A percentile compares a stretch with the other conserved stretches of the same genome.
These are phyloP conservation scores for Phylloporus sp. DNA, from an alignment of 768 basidiomycete species.

Conservation along the genomic window DNA sequence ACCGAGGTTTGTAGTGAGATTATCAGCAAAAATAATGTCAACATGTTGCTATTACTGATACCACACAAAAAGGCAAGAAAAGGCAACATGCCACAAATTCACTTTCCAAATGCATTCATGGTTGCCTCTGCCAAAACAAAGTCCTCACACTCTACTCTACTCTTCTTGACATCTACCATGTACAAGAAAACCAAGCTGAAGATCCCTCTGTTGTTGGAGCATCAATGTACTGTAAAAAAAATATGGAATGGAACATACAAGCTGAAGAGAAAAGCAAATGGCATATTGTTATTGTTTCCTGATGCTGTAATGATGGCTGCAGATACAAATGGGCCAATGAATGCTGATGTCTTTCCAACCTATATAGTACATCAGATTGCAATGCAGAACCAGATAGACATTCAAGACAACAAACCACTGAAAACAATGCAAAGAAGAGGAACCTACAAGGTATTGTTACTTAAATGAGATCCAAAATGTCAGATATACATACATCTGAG, in stretches of 20 bases:
- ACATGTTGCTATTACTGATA: too few species aligned
- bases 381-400: neutral
- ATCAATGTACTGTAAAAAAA: neutral
- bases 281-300: slow-evolving; percentile 66
- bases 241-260: slow-evolving; percentile 41
- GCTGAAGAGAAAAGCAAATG: slow-evolving; percentile 67
- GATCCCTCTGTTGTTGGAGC: slow-evolving; percentile 8
- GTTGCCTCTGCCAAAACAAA: slow-evolving; percentile 53
- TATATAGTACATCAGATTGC: slow-evolving; percentile 16
- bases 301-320: slow-evolving; percentile 69
- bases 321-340: slow-evolving; percentile 71
- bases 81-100: too few species aligned
- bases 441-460: slow-evolving; percentile 38
- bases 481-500: slow-evolving; percentile 58
- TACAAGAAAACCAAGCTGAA: slow-evolving; percentile 49
- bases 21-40: too few species aligned
- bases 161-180: slow-evolving; percentile 61
- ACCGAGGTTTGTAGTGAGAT: too few species aligned
- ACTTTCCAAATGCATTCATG: slow-evolving; percentile 33
- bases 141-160: slow-evolving; percentile 55
- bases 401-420: slow-evolving; percentile 42
- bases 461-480: neutral
- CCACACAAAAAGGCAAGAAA: too few species aligned
- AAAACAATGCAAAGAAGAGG: slow-evolving; percentile 71
- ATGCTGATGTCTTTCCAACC: slow-evolving; percentile 72